Percentiles rank a stretch among this genome's conserved stretches.
These are phyloP conservation scores for Trichoderma harzianum DNA, from an alignment of 2,329 filamentous ascomycete species.

Conservation along the genomic window DNA sequence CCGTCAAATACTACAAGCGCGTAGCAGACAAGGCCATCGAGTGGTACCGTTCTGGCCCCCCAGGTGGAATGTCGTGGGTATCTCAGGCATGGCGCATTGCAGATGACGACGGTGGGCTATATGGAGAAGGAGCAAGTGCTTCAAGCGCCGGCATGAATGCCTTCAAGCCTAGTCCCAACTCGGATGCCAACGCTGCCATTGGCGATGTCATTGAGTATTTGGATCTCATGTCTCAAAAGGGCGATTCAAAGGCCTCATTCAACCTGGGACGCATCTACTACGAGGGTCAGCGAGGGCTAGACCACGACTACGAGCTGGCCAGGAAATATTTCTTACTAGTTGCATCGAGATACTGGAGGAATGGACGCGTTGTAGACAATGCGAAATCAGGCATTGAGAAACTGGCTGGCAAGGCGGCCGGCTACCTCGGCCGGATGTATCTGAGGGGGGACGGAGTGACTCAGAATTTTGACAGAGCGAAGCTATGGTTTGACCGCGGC, in stretches of 20 bases:
- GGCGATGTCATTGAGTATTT: constrained; percentile 95
- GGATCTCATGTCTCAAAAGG: constrained; percentile 84
- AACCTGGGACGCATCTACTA: constrained; percentile 84
- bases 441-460: constrained; percentile 80
- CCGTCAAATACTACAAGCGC: constrained; percentile 83
- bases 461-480: constrained; percentile 73
- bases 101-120: constrained; percentile 87
- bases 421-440: constrained; percentile 85
- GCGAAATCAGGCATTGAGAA: constrained; percentile 70
- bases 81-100: constrained; percentile 80
- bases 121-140: constrained; percentile 90
- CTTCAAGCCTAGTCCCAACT: constrained; percentile 66
- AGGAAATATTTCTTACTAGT: constrained; percentile 79
- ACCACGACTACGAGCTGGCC: constrained; percentile 68
- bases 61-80: constrained; percentile 76
- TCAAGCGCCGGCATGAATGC: constrained; percentile 84
- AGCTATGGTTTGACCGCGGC: constrained; percentile 80
- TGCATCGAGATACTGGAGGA: constrained; percentile 75
- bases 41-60: constrained; percentile 85
- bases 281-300: constrained; percentile 74
- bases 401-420: constrained; percentile 77
- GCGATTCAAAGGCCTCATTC: constrained; percentile 82
- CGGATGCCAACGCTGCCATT: constrained; percentile 79
- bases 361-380: constrained; percentile 69
- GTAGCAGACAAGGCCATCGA: constrained; percentile 90